Conservation (phyloP, 148 eudicot genomes). For the Cornus florida region DNA sequence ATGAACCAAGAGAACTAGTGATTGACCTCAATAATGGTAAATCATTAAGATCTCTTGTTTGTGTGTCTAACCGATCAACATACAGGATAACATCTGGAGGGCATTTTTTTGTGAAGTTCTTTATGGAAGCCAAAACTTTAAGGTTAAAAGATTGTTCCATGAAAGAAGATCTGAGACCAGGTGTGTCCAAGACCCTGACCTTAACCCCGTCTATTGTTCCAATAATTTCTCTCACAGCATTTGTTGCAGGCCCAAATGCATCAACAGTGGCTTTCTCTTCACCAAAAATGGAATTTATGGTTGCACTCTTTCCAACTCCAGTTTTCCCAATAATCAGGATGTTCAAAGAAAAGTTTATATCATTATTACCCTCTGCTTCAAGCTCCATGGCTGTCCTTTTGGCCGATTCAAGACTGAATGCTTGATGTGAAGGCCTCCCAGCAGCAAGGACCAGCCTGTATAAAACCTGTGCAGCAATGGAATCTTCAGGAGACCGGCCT, state of each 20-base stretch:
- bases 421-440: slow-evolving; percentile 9
- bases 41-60: slow-evolving; percentile 24
- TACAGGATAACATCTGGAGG: slow-evolving; percentile 48
- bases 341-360: slow-evolving; percentile 30
- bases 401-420: slow-evolving; percentile 20
- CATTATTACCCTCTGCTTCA: slow-evolving; percentile 22
- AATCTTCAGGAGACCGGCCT: slow-evolving; percentile 33
- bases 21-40: slow-evolving; percentile 36
- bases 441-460: slow-evolving; percentile 27
- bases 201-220: slow-evolving; percentile 42
- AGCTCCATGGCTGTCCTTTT: slow-evolving; percentile 25
- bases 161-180: slow-evolving; percentile 42
- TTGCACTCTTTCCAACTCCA: slow-evolving; percentile 64
- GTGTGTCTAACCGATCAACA: slow-evolving; percentile 46
- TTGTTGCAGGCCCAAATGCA: slow-evolving; percentile 53
- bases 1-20: slow-evolving; percentile 38
- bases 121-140: slow-evolving; percentile 32
- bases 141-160: slow-evolving; percentile 32
- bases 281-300: slow-evolving; percentile 50
- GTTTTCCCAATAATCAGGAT: slow-evolving; percentile 54
- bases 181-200: slow-evolving; percentile 46
- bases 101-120: slow-evolving; percentile 28
- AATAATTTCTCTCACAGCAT: slow-evolving; percentile 28
- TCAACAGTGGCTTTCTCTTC: slow-evolving; percentile 26
- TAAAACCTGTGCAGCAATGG: slow-evolving; percentile 34